Conservation (phyloP, 768 basidiomycete species). For the Boletus vermiculosoides region DNA sequence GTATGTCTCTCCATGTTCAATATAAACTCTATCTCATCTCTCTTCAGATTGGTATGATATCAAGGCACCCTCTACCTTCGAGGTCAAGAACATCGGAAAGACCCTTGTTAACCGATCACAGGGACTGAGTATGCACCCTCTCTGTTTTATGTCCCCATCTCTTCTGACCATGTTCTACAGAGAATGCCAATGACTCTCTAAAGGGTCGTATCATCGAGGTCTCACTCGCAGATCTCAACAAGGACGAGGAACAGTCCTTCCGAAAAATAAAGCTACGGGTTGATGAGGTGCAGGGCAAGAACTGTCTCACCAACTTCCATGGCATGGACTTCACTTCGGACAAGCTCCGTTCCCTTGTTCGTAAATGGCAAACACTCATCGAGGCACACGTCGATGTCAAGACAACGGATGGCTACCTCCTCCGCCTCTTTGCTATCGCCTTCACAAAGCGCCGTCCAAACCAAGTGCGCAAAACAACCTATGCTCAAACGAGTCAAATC, state of each 20-base stretch:
- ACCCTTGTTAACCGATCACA: constrained; percentile 97
- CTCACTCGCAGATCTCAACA: constrained; percentile 96
- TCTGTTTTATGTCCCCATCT: background rate
- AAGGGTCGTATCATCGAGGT: constrained; percentile 97
- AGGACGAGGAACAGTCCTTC: constrained; percentile 99
- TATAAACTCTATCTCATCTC: background rate
- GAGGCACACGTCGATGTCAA: constrained; percentile 99
- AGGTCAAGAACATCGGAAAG: constrained; percentile 95
- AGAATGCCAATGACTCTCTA: constrained; percentile 97
- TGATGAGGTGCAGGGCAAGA: constrained; percentile 96
- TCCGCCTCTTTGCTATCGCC: constrained; percentile 97
- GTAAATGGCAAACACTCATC: constrained; percentile 99
- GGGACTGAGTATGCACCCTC: constrained; percentile 83
- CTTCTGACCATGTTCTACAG: constrained; percentile 40
- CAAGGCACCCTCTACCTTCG: constrained; percentile 97
- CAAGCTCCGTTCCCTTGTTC: constrained; percentile 98
- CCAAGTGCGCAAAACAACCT: constrained; percentile 99
- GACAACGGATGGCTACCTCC: constrained; percentile 98
- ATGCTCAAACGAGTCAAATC: constrained; percentile 92
- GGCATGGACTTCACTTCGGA: constrained; percentile 99
- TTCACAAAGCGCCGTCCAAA: constrained; percentile 97
- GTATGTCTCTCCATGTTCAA: constrained; percentile 40
- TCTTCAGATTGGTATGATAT: constrained; percentile 97
- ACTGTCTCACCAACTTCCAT: constrained; percentile 99
- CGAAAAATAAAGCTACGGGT: constrained; percentile 99